These are phyloP conservation scores for Ilex paraguariensis DNA, from an alignment of 305 asterid genomes.

Conservation along the genomic window DNA sequence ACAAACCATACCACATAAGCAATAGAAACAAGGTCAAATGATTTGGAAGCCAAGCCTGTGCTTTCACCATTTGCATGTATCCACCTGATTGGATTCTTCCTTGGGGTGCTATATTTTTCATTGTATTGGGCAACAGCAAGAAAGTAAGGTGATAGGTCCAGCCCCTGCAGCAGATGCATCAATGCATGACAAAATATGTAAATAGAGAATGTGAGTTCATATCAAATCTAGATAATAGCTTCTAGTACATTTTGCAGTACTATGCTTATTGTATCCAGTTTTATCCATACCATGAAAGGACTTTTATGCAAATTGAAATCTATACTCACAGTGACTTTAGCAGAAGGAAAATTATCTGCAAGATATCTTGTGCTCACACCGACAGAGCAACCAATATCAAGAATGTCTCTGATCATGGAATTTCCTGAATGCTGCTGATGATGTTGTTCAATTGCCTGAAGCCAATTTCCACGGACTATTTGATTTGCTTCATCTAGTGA, in stretches of 20 bases:
- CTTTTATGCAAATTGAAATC: too few relatives aligned
- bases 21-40: constrained; percentile 81
- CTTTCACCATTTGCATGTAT: constrained; percentile 85
- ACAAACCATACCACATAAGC: constrained; percentile 65
- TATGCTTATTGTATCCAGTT: too few relatives aligned
- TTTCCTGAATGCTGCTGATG: constrained; percentile 46
- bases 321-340: constrained; percentile 57
- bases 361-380: constrained; percentile 85
- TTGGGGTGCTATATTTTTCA: constrained; percentile 43
- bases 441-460: constrained; percentile 71
- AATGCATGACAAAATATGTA: not conserved
- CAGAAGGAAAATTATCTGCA: constrained; percentile 61
- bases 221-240: too few relatives aligned
- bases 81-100: constrained; percentile 50
- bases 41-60: constrained; percentile 78
- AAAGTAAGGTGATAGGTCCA: constrained; percentile 90
- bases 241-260: too few relatives aligned
- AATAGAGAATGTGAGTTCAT: too few relatives aligned
- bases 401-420: constrained; percentile 41
- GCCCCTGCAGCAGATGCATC: constrained; percentile 49
- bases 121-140: constrained; percentile 83
- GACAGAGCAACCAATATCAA: constrained; percentile 90
- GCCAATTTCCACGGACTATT: constrained; percentile 91
- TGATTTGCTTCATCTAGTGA: constrained; percentile 79
- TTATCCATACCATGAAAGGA: too few relatives aligned